These are phyloP conservation scores for Pestalotiopsis sp. DNA, from an alignment of 2,329 filamentous ascomycete genomes.

Conservation along the genomic window DNA sequence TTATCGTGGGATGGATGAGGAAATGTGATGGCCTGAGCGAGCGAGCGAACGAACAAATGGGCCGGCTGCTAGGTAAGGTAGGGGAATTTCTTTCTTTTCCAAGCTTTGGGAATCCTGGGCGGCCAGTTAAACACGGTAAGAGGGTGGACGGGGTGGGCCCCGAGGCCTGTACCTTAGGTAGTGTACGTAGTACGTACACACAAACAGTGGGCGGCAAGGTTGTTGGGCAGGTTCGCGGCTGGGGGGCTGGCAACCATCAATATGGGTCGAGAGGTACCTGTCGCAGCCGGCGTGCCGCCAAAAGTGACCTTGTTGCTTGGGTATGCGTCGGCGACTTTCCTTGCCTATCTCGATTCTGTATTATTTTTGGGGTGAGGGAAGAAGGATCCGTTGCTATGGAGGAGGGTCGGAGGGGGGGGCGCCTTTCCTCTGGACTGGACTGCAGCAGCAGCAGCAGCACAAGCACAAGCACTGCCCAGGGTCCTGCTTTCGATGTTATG, in stretches of 20 bases:
- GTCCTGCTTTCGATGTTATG: background rate
- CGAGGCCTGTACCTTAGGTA: background rate
- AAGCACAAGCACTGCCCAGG: slow-evolving; percentile 7
- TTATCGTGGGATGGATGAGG: slow-evolving; percentile 7
- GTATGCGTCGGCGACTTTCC: too few relatives aligned
- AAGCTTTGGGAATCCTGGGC: slow-evolving; percentile 6
- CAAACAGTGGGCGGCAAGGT: slow-evolving; percentile 1
- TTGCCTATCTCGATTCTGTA: background rate
- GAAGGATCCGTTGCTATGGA: slow-evolving; percentile 8
- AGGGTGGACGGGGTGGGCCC: background rate
- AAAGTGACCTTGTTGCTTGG: slow-evolving; percentile 6
- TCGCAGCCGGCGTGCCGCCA: background rate
- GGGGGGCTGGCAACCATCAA: background rate
- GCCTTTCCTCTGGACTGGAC: background rate
- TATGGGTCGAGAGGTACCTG: background rate
- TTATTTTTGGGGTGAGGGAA: background rate
- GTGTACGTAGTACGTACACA: background rate
- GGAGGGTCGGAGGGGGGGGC: background rate
- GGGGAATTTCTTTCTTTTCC: background rate
- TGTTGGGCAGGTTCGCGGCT: background rate
- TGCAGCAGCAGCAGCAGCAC: background rate
- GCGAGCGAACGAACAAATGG: background rate
- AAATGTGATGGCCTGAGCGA: background rate
- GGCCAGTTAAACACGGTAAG: slow-evolving; percentile 1
- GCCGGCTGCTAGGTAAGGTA: background rate